Percentiles rank a stretch among this genome's conserved stretches.
phyloP scores from a whole-genome alignment of 306 rosid species.

The Cucumis cinereus region DNA sequence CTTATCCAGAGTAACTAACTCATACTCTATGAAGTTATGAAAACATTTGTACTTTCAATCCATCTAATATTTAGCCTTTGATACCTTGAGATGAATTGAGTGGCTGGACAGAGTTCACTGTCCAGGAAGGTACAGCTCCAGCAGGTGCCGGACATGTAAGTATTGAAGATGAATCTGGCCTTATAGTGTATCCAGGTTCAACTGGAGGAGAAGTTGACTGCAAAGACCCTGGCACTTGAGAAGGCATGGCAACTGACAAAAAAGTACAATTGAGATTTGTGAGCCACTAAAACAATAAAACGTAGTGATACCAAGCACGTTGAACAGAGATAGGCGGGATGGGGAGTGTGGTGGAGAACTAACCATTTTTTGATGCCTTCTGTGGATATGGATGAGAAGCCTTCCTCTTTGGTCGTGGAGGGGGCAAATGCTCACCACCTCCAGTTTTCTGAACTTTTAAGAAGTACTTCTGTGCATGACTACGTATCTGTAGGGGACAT shows the following conservation, averaged over 20 bases:
- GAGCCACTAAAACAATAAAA: slow-evolving; percentile 13
- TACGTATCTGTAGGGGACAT: slow-evolving; percentile 50
- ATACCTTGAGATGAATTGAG: slow-evolving; percentile 33
- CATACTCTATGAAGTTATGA: background rate
- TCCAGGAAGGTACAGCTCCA: slow-evolving; percentile 44
- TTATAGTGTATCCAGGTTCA: slow-evolving; percentile 42
- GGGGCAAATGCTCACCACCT: slow-evolving; percentile 84
- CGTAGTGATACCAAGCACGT: background rate
- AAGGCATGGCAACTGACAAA: slow-evolving; percentile 39
- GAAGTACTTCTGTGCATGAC: slow-evolving; percentile 96
- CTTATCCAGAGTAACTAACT: background rate
- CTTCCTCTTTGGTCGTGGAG: slow-evolving; percentile 94
- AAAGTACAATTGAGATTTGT: background rate
- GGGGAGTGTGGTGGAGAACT: background rate
- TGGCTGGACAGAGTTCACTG: slow-evolving; percentile 37
- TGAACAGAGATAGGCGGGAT: background rate
- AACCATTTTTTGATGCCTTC: slow-evolving; percentile 83
- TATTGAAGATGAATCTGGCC: slow-evolving; percentile 50
- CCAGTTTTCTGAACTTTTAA: slow-evolving; percentile 93
- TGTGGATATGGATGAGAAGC: slow-evolving; percentile 97
- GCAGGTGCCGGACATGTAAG: slow-evolving; percentile 36
- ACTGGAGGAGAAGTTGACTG: slow-evolving; percentile 53
- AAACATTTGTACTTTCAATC: background rate
- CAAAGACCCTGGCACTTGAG: slow-evolving; percentile 47
- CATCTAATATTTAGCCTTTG: slow-evolving; percentile 16